phyloP scores from a whole-genome alignment of 2,329 filamentous ascomycete genomes.

The Fusarium equiseti region DNA sequence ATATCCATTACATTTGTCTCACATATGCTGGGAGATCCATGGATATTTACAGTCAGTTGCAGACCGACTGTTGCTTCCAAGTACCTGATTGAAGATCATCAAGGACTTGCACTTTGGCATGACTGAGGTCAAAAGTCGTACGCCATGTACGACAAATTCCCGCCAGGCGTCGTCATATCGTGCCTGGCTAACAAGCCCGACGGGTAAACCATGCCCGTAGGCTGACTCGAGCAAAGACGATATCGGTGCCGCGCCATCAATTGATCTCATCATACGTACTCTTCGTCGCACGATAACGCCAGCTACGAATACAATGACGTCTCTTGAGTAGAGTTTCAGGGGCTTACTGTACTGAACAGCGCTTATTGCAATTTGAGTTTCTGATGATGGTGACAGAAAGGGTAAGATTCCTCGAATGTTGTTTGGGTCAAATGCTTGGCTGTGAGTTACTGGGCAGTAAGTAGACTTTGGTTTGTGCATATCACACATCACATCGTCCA shows the following conservation, averaged over 20 bases:
- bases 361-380: constrained; percentile 19
- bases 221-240: constrained; percentile 33
- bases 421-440: constrained; percentile 7
- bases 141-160: constrained; percentile 13
- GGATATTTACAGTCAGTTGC: not conserved
- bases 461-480: constrained; percentile 5
- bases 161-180: constrained; percentile 30
- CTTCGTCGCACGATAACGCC: not conserved
- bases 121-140: constrained; percentile 3
- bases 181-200: constrained; percentile 24
- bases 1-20: not conserved
- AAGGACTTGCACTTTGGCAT: not conserved
- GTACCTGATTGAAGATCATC: not conserved
- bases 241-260: constrained; percentile 20
- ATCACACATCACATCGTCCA: constrained; percentile 33
- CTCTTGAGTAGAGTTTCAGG: constrained; percentile 25
- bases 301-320: constrained; percentile 31
- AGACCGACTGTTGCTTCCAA: not conserved
- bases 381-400: not conserved
- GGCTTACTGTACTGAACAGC: constrained; percentile 1
- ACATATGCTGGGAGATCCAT: not conserved
- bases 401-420: constrained; percentile 2
- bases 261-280: constrained; percentile 4
- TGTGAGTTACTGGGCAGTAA: not conserved
- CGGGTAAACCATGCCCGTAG: constrained; percentile 9